Percentiles rank a stretch among this genome's conserved stretches.
Conservation (phyloP, 345 rosid species). For the rapeseed (Brassica napus) region DNA sequence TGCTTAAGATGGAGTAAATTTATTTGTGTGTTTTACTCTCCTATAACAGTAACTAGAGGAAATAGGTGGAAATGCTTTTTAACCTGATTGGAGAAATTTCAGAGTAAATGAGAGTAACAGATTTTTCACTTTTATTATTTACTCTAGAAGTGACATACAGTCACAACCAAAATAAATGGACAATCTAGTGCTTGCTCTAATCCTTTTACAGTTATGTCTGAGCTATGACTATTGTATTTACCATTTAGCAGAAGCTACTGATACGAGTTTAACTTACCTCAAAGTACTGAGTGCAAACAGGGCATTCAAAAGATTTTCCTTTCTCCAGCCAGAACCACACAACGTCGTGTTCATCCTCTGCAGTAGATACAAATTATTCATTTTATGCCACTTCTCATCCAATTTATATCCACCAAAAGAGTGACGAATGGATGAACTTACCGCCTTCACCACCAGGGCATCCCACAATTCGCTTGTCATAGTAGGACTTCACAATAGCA, state of each 20-base stretch:
- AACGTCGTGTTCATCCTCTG: constrained; percentile 96
- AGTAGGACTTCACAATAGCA: constrained; percentile 53
- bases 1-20: too few species aligned
- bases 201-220: neutral
- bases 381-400: neutral
- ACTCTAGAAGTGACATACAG: too few species aligned
- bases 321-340: constrained; percentile 98
- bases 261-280: constrained; percentile 48
- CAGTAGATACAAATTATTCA: neutral
- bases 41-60: too few species aligned
- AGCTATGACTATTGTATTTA: neutral
- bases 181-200: constrained; percentile 4
- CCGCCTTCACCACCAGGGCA: constrained; percentile 75
- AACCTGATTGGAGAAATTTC: too few species aligned
- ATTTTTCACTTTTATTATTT: too few species aligned
- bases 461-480: constrained; percentile 63
- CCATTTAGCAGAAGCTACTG: neutral
- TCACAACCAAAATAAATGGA: neutral
- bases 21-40: too few species aligned
- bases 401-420: neutral
- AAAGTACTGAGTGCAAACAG: constrained; percentile 83
- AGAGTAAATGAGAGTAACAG: too few species aligned
- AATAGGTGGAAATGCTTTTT: too few species aligned
- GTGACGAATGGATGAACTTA: constrained; percentile 14
- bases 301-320: constrained; percentile 80